Evolutionary conservation across 2,329 filamentous ascomycete species (phyloP).

Genomic region (Talaromyces sp.): DNA sequence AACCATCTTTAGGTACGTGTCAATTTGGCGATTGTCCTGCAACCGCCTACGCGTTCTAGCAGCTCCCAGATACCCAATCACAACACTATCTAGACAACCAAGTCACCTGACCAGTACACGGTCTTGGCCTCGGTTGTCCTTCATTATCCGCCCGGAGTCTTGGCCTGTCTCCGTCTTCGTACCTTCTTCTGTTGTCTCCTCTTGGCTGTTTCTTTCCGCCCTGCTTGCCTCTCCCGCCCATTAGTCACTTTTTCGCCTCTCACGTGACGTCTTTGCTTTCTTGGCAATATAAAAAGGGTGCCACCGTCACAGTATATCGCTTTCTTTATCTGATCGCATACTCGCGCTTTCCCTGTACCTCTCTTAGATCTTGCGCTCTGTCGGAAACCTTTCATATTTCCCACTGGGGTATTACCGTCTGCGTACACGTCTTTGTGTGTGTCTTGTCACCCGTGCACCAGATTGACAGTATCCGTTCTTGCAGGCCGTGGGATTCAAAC

Average conservation of each 20-base stretch:
- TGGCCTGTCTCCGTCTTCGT: slow-evolving; percentile 1
- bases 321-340: slow-evolving; percentile 27
- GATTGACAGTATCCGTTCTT: neutral
- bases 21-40: slow-evolving; percentile 4
- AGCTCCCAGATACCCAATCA: neutral
- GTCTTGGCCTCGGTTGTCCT: slow-evolving; percentile 17
- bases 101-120: slow-evolving; percentile 26
- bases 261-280: slow-evolving; percentile 38
- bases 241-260: slow-evolving; percentile 28
- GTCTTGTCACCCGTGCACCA: neutral
- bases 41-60: neutral
- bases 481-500: neutral
- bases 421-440: neutral
- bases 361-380: neutral
- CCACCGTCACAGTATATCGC: slow-evolving; percentile 33
- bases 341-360: neutral
- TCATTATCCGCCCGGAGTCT: slow-evolving; percentile 16
- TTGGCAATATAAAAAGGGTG: slow-evolving; percentile 43
- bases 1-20: slow-evolving; percentile 10
- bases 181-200: neutral
- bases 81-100: neutral
- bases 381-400: neutral
- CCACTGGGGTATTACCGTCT: neutral
- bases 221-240: slow-evolving; percentile 13
- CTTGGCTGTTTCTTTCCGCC: slow-evolving; percentile 18